Evolutionary conservation across 1,284 basidiomycete genomes (phyloP).

Genomic region (Puccinia novopanici): DNA sequence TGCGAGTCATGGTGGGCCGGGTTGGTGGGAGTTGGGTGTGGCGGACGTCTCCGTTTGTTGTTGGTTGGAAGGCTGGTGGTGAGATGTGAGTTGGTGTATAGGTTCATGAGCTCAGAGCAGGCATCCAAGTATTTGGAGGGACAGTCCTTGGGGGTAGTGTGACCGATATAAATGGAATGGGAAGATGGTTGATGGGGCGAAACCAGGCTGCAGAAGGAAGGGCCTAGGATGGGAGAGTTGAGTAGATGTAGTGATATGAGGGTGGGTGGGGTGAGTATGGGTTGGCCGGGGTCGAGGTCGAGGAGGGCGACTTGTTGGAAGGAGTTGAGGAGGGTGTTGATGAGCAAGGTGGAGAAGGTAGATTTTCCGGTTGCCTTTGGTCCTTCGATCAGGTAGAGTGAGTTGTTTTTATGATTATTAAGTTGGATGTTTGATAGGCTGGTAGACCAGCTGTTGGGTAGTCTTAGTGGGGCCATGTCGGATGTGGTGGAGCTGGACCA

Average conservation of each 20-base stretch:
- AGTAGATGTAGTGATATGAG: conserved; percentile 36
- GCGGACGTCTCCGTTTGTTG: conserved; percentile 3
- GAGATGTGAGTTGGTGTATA: conserved; percentile 15
- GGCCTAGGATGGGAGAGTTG: conserved; percentile 31
- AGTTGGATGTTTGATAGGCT: background rate
- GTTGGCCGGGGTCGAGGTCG: conserved; percentile 50
- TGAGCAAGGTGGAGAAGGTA: conserved; percentile 31
- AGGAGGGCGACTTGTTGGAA: conserved; percentile 39
- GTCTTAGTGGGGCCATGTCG: background rate
- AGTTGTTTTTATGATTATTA: background rate
- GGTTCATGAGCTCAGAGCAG: conserved; percentile 21
- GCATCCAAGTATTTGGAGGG: conserved; percentile 19
- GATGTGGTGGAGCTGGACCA: conserved; percentile 37
- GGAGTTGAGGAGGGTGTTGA: conserved; percentile 29
- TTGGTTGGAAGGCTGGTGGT: background rate
- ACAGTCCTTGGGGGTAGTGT: conserved; percentile 39
- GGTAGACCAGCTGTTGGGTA: conserved; percentile 10
- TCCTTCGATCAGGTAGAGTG: conserved; percentile 36
- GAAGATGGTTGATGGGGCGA: conserved; percentile 6
- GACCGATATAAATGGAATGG: conserved; percentile 41
- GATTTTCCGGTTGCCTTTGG: conserved; percentile 41
- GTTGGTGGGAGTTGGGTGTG: background rate
- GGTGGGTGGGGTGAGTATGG: conserved; percentile 39
- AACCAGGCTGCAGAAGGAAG: conserved; percentile 32
- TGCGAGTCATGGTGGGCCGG: background rate